Percentiles rank a stretch among this genome's conserved stretches.
phyloP scores from a whole-genome alignment of 805 yeast species.

The Starmerella vitae region DNA sequence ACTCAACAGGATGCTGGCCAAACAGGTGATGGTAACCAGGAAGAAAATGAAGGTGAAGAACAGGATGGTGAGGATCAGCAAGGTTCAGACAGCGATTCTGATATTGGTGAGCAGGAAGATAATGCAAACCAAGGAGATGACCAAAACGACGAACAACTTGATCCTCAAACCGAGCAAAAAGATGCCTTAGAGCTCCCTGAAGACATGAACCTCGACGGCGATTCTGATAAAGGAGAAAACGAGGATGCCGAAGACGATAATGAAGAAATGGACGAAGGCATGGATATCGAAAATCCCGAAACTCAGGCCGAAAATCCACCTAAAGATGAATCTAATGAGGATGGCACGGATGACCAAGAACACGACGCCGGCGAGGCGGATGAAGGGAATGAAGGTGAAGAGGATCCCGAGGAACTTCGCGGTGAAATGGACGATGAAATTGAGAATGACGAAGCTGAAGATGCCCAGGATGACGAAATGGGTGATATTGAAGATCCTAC shows the following conservation, averaged over 20 bases:
- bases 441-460: conserved; percentile 22
- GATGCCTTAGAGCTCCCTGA: conserved; percentile 88
- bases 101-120: conserved; percentile 42
- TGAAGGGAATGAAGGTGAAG: conserved; percentile 25
- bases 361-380: conserved; percentile 23
- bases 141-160: conserved; percentile 56
- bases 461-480: conserved; percentile 27
- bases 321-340: conserved; percentile 21
- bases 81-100: conserved; percentile 70
- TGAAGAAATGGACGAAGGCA: conserved; percentile 24
- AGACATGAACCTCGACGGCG: conserved; percentile 79
- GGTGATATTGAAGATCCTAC: conserved; percentile 25
- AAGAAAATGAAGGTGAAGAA: conserved; percentile 34
- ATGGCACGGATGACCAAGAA: conserved; percentile 24
- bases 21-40: conserved; percentile 22
- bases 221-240: conserved; percentile 34
- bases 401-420: not conserved
- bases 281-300: conserved; percentile 17
- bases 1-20: conserved; percentile 24
- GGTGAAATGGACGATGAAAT: conserved; percentile 22
- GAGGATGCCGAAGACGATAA: conserved; percentile 27
- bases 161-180: conserved; percentile 61
- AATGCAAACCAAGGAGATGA: conserved; percentile 29
- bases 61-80: conserved; percentile 44
- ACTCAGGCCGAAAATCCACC: conserved; percentile 22